phyloP scores from a whole-genome alignment of 2,329 filamentous ascomycete genomes.

The Aspergillus clavatus region DNA sequence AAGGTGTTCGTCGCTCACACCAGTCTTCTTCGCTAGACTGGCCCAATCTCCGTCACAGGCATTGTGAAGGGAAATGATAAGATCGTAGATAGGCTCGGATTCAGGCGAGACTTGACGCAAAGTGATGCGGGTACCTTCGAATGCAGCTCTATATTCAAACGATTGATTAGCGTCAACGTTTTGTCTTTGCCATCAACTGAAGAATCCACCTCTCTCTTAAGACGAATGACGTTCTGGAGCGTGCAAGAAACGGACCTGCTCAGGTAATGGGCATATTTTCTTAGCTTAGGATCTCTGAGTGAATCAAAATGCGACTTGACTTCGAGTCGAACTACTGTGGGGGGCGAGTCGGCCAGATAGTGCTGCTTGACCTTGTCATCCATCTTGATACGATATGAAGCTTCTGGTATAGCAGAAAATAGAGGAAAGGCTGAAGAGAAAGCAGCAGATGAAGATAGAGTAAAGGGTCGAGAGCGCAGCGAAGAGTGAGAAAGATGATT shows the following conservation, averaged over 20 bases:
- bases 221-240: not conserved
- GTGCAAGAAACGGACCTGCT: slow-evolving; percentile 53
- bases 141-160: slow-evolving; percentile 57
- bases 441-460: slow-evolving; percentile 15
- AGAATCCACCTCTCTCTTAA: not conserved
- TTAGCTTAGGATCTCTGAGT: slow-evolving; percentile 55
- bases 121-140: slow-evolving; percentile 72
- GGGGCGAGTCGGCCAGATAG: slow-evolving; percentile 87
- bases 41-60: slow-evolving; percentile 66
- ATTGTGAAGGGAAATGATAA: slow-evolving; percentile 69
- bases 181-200: slow-evolving; percentile 1
- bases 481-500: slow-evolving; percentile 8
- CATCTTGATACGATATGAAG: slow-evolving; percentile 25
- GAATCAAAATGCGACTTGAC: slow-evolving; percentile 89
- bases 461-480: slow-evolving; percentile 10
- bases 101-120: slow-evolving; percentile 77
- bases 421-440: slow-evolving; percentile 8
- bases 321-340: slow-evolving; percentile 78
- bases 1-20: slow-evolving; percentile 60
- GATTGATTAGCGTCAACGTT: slow-evolving; percentile 9
- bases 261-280: slow-evolving; percentile 87
- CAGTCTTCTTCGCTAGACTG: slow-evolving; percentile 58
- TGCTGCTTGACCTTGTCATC: slow-evolving; percentile 49
- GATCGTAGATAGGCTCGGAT: slow-evolving; percentile 73
- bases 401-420: slow-evolving; percentile 12